Conservation (phyloP, 305 asterid genomes). For the Solanum chacoense region DNA sequence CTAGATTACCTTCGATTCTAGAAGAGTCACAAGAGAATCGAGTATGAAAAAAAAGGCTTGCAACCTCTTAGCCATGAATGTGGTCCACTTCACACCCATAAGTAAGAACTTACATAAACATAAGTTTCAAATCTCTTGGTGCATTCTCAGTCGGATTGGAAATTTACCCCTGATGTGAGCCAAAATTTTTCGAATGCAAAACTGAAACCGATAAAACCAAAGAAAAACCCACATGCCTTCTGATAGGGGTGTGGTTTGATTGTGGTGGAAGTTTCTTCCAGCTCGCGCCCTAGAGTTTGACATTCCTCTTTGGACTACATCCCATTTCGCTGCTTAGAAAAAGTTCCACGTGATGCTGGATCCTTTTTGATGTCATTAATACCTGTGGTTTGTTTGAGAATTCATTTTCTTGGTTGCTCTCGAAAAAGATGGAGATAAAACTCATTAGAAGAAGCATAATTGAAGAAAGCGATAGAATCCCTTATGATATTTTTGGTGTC, state of each 20-base stretch:
- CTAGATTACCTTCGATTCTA: too few species aligned
- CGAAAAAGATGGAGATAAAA: neutral
- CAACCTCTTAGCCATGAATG: neutral
- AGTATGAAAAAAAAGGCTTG: neutral
- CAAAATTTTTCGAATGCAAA: too few species aligned
- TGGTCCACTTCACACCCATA: neutral
- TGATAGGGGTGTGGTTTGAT: neutral
- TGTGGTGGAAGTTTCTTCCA: neutral
- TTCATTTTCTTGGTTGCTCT: neutral
- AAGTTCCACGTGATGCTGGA: neutral
- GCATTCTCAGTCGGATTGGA: neutral
- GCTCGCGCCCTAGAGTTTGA: neutral
- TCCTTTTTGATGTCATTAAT: neutral
- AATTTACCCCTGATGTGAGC: neutral
- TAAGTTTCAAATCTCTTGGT: neutral
- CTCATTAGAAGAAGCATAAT: neutral
- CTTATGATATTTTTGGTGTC: neutral
- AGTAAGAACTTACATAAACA: neutral
- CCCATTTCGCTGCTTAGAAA: neutral
- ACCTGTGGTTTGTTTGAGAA: too few species aligned
- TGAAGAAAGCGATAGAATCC: neutral
- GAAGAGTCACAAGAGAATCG: too few species aligned
- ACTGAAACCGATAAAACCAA: too few species aligned
- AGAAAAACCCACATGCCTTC: neutral
- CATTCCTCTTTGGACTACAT: neutral